phyloP scores from a whole-genome alignment of 2,329 filamentous ascomycete species.

The Ophiostoma tasmaniense region DNA sequence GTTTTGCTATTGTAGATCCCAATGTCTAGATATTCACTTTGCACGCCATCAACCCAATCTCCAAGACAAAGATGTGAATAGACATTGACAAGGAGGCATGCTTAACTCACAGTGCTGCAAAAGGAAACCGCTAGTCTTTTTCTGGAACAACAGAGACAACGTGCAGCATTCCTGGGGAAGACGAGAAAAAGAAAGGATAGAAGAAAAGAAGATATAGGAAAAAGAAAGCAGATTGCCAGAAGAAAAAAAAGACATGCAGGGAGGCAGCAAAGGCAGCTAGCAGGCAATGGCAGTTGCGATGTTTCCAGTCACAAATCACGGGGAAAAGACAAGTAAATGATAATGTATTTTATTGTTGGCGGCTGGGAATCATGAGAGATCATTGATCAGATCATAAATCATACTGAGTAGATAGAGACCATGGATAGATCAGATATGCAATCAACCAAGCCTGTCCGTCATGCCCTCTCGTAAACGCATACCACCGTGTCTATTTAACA shows the following conservation, averaged over 20 bases:
- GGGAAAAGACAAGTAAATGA: not conserved
- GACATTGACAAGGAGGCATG: too few relatives aligned
- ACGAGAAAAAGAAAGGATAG: conserved; percentile 8
- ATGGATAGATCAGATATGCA: not conserved
- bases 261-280: not conserved
- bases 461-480: conserved; percentile 1
- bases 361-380: not conserved
- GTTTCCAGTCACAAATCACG: not conserved
- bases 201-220: conserved; percentile 8
- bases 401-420: too few relatives aligned
- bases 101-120: not conserved
- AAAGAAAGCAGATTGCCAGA: not conserved
- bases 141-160: conserved; percentile 12
- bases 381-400: not conserved
- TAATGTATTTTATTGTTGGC: not conserved
- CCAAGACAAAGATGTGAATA: too few relatives aligned
- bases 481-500: not conserved
- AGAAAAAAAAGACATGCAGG: conserved; percentile 1
- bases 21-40: too few relatives aligned
- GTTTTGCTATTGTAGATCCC: too few relatives aligned
- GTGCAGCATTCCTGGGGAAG: conserved; percentile 1
- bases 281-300: not conserved
- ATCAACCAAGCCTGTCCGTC: not conserved
- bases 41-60: too few relatives aligned
- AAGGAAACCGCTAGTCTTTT: not conserved